These are phyloP conservation scores for Narthecium ossifragum DNA, from an alignment of 106 monocot genomes.

Conservation along the genomic window DNA sequence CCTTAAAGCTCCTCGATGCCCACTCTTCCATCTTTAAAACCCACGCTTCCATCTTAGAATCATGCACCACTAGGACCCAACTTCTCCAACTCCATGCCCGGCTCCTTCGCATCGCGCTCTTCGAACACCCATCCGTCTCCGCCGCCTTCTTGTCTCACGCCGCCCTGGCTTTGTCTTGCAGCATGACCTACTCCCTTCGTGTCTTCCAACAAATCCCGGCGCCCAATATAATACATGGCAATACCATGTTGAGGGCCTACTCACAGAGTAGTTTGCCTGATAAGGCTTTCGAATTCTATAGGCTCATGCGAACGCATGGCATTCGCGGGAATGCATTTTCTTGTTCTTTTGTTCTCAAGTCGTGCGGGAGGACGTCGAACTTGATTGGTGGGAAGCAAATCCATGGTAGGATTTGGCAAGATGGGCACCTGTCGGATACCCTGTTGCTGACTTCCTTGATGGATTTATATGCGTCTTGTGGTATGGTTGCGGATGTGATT, in stretches of 20 bases:
- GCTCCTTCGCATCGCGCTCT: slow-evolving; percentile 31
- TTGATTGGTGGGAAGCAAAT: slow-evolving; percentile 37
- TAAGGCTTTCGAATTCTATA: slow-evolving; percentile 34
- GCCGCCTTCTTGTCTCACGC: slow-evolving; percentile 26
- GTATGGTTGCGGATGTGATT: slow-evolving; percentile 12
- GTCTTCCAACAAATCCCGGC: slow-evolving; percentile 22
- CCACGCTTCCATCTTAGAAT: no score
- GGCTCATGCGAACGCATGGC: slow-evolving; percentile 25
- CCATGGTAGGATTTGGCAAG: slow-evolving; percentile 39
- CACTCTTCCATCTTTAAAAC: no score
- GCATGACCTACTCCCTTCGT: slow-evolving; percentile 9
- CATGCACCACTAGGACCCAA: slow-evolving; percentile 16
- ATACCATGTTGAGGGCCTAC: slow-evolving; percentile 38
- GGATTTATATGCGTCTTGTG: slow-evolving; percentile 41
- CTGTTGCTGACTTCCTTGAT: slow-evolving; percentile 56
- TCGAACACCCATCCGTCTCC: slow-evolving; percentile 12
- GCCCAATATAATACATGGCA: slow-evolving; percentile 32
- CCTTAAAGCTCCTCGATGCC: no score
- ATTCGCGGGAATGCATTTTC: slow-evolving; percentile 35
- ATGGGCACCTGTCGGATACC: slow-evolving; percentile 50
- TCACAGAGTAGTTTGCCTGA: slow-evolving; percentile 17
- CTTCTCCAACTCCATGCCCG: slow-evolving; percentile 49
- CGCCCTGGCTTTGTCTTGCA: slow-evolving; percentile 6
- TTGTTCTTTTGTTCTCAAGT: slow-evolving; percentile 50
- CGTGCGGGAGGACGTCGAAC: slow-evolving; percentile 21